Evolutionary conservation across 140 eudicot species (phyloP).

Genomic region (Flaveria floridana): DNA sequence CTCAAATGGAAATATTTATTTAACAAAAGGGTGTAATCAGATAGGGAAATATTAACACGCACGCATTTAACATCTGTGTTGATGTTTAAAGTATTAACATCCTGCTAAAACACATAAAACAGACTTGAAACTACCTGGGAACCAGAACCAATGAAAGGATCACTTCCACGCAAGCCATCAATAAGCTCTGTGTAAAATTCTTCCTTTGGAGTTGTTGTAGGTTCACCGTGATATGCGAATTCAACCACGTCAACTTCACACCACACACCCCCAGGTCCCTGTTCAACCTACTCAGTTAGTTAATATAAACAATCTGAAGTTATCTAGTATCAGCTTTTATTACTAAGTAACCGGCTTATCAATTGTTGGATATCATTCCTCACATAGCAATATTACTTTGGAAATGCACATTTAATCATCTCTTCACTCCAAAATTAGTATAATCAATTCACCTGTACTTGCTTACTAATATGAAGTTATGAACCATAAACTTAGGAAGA

Average conservation of each 20-base stretch:
- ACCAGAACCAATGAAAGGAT: conserved; percentile 83
- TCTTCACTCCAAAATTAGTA: not conserved
- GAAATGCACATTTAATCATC: conserved; percentile 10
- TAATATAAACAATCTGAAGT: not conserved
- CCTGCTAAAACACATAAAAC: conserved; percentile 15
- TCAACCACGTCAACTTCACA: conserved; percentile 93
- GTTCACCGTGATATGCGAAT: conserved; percentile 79
- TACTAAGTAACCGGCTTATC: not conserved
- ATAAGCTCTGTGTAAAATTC: conserved; percentile 78
- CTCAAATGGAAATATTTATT: not conserved
- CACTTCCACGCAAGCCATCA: conserved; percentile 85
- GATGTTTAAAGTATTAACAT: not conserved
- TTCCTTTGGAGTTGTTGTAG: conserved; percentile 83
- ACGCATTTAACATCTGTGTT: not conserved
- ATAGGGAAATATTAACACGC: not conserved
- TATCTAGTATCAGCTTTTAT: not conserved
- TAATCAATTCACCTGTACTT: conserved; percentile 5
- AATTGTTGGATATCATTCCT: not conserved
- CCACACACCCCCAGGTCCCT: conserved; percentile 99
- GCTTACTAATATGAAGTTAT: conserved; percentile 6
- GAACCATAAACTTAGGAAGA: not conserved
- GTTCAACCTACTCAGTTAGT: conserved; percentile 33
- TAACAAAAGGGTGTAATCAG: not conserved
- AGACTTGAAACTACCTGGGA: conserved; percentile 61
- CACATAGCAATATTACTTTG: not conserved